Evolutionary conservation across 2,329 filamentous ascomycete species (phyloP), one percentile per base, ranked within the genome.

Genomic region (Pyrenochaeta sp.): DNA sequence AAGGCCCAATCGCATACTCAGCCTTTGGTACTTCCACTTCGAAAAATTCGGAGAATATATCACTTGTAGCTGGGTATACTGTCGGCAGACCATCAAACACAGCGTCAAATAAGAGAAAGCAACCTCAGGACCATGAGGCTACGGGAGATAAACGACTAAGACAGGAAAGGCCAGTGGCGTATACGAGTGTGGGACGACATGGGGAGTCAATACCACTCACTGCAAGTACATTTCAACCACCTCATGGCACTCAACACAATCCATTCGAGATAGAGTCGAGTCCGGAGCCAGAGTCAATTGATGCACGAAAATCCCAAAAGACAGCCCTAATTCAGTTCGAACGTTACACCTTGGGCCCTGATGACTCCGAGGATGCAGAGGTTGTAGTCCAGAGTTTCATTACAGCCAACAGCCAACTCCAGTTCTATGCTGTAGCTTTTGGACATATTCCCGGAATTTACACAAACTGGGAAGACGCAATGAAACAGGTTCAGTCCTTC

Each of bases 401-500:
- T 1, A 71, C 68, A 12, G 29, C 30, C 12, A 72, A 77, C 30
- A 64, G 76, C 41, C 76, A 76, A 29, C 74, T 77, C 20, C 81
- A 82, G 66, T 88, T 80, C 68, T 88, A 88, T 55, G 86, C 80
- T 10, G 83, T 88, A 5, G 83, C 82, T 63, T 77, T 75, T 49
- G 86, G 86, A 7, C 78, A 79, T 23, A 73, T 78, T 11, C 84
- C 85, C 0, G 86, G 85, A 2, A 83, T 89, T 4, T 88, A 88
- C 69, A 83, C 81, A 2, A 81, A 83, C 44, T 88, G 92, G 92
- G 75, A 82, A 11, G 84, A 87, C 29, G 91, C 89, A 7, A 81
- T 88, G 54, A 79, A 85, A 60, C 89, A 93, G 60, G 90, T 95
- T 54, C 85, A 81, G 23, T 90, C 89, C 1, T 88, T 87, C 71